These are phyloP conservation scores for Trametes hirsuta DNA, from an alignment of 1,284 basidiomycete genomes.

Conservation along the genomic window DNA sequence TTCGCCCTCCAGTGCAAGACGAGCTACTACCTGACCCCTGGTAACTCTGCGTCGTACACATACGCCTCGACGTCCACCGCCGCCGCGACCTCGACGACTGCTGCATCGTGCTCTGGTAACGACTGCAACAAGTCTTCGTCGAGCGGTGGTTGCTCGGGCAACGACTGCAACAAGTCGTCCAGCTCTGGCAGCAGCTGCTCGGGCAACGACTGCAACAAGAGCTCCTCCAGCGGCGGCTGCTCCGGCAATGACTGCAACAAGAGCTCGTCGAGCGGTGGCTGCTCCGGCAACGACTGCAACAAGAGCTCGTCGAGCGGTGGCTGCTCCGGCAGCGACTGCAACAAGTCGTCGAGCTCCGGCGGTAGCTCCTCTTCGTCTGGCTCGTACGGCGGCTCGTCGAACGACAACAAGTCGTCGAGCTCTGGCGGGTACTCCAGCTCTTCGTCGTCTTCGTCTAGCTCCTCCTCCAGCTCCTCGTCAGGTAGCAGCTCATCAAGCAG, in stretches of 20 bases:
- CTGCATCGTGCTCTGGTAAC: background rate
- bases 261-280: conserved; percentile 4
- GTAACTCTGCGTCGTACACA: conserved; percentile 57
- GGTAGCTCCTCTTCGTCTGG: conserved; percentile 6
- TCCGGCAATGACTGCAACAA: background rate
- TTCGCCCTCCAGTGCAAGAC: conserved; percentile 54
- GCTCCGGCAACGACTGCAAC: background rate
- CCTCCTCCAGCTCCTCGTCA: background rate
- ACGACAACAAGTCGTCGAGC: conserved; percentile 1
- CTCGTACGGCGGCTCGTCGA: conserved; percentile 1
- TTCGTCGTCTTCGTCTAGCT: background rate
- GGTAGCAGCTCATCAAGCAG: background rate
- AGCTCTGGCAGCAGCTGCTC: background rate
- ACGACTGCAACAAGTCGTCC: background rate
- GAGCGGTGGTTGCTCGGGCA: background rate
- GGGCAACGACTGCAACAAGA: background rate
- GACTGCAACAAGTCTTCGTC: background rate
- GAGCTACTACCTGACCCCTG: conserved; percentile 50
- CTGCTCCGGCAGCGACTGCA: conserved; percentile 5
- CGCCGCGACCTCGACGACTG: conserved; percentile 15
- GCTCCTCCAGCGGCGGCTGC: background rate
- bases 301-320: background rate
- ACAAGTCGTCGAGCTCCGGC: conserved; percentile 8
- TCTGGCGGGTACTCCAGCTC: background rate
- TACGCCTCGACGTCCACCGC: conserved; percentile 38